Conservation (phyloP, 2,329 filamentous ascomycete genomes). For the Paramyrothecium sp. region DNA sequence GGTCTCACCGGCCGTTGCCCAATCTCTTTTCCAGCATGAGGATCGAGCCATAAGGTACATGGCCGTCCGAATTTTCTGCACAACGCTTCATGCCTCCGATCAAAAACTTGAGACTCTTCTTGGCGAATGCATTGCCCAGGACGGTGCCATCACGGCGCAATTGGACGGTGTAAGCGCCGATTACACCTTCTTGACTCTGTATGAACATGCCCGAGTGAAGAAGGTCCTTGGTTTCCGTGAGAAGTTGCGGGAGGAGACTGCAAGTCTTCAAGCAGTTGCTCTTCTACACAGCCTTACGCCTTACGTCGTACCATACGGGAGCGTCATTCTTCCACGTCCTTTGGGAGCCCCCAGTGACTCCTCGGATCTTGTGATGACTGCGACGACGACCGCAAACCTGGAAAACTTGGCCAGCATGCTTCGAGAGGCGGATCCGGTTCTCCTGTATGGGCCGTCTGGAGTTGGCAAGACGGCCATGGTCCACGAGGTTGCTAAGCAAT, state of each 20-base stretch:
- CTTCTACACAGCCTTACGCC: slow-evolving; percentile 49
- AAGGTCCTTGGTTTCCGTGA: slow-evolving; percentile 40
- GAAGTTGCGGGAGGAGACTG: slow-evolving; percentile 26
- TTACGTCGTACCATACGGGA: slow-evolving; percentile 63
- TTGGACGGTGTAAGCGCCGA: slow-evolving; percentile 79
- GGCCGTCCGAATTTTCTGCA: slow-evolving; percentile 76
- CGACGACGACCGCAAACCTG: slow-evolving; percentile 72
- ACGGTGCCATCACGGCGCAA: slow-evolving; percentile 61
- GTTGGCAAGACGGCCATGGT: slow-evolving; percentile 88
- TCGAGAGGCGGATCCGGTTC: slow-evolving; percentile 66
- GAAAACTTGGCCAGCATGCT: slow-evolving; percentile 66
- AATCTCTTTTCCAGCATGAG: slow-evolving; percentile 63
- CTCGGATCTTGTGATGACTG: slow-evolving; percentile 63
- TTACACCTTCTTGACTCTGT: slow-evolving; percentile 68
- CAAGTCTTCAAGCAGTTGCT: slow-evolving; percentile 8
- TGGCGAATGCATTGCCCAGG: slow-evolving; percentile 58
- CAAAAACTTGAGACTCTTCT: slow-evolving; percentile 72
- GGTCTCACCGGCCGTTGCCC: slow-evolving; percentile 66
- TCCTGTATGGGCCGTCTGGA: slow-evolving; percentile 80
- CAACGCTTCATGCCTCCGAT: slow-evolving; percentile 79
- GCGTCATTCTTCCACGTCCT: slow-evolving; percentile 66
- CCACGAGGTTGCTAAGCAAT: slow-evolving; percentile 74
- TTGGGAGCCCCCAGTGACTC: slow-evolving; percentile 43
- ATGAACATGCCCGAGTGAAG: slow-evolving; percentile 54
- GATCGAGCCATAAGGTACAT: slow-evolving; percentile 70